A percentile compares a stretch with the other conserved stretches of the same genome.
Conservation (phyloP, 176 grass and related monocot genomes). For the Saccharum spontaneum region DNA sequence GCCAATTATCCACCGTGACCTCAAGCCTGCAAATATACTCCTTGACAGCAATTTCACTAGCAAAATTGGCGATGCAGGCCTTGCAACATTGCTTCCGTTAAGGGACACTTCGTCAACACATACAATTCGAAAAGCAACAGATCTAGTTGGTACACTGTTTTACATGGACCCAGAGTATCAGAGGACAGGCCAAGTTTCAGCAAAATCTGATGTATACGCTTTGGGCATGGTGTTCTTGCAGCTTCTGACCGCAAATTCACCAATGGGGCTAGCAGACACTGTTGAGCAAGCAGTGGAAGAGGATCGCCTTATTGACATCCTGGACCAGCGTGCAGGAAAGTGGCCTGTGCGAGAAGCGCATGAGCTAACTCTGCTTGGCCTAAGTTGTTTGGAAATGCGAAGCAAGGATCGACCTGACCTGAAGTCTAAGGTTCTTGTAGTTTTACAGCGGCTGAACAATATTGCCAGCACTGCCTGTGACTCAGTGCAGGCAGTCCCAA, state of each 20-base stretch:
- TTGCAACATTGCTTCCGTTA: constrained; percentile 66
- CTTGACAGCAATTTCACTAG: constrained; percentile 70
- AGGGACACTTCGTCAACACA: constrained; percentile 11
- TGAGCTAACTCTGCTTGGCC: constrained; percentile 55
- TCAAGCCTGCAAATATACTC: constrained; percentile 89
- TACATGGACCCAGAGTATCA: constrained; percentile 98
- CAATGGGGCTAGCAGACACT: constrained; percentile 50
- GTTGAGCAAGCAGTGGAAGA: constrained; percentile 63
- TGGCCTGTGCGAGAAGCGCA: constrained; percentile 64
- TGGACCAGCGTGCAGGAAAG: constrained; percentile 58
- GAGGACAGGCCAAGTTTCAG: constrained; percentile 67
- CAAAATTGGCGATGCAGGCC: constrained; percentile 89
- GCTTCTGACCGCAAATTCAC: constrained; percentile 59
- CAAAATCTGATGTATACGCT: constrained; percentile 73
- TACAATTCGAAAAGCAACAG: constrained; percentile 63
- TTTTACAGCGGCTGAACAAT: constrained; percentile 64
- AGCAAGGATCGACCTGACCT: constrained; percentile 71
- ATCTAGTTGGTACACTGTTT: constrained; percentile 79
- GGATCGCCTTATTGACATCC: constrained; percentile 35
- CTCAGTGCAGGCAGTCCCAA: constrained; percentile 1
- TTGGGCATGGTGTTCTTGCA: constrained; percentile 80
- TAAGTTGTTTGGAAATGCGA: constrained; percentile 74
- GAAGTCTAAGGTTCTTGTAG: constrained; percentile 45
- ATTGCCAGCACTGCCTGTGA: not conserved
- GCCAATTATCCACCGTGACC: constrained; percentile 90